Percentiles rank a stretch among this genome's conserved stretches.
phyloP scores from a whole-genome alignment of 73 alveolate species.

The Tetrahymena thermophila region DNA sequence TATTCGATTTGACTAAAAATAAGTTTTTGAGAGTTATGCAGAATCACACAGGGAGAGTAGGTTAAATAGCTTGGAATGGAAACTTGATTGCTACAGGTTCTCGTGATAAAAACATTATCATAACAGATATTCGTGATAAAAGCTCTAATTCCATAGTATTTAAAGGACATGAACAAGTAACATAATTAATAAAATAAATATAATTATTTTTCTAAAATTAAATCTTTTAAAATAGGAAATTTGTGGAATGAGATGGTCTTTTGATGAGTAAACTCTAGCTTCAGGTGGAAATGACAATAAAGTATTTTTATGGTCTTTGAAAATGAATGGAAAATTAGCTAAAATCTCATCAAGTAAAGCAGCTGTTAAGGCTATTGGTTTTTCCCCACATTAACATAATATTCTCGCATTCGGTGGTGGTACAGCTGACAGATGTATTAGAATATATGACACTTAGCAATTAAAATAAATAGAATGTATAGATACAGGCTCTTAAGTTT shows the following conservation, averaged over 20 bases:
- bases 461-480: conserved; percentile 58
- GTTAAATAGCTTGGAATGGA: conserved; percentile 89
- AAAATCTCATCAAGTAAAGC: conserved; percentile 69
- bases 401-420: conserved; percentile 96
- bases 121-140: conserved; percentile 81
- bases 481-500: conserved; percentile 75
- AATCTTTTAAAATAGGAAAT: background rate
- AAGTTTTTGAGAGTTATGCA: conserved; percentile 53
- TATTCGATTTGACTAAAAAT: conserved; percentile 57
- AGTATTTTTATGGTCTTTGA: conserved; percentile 33
- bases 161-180: conserved; percentile 76
- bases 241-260: conserved; percentile 46
- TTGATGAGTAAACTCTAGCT: conserved; percentile 36
- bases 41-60: conserved; percentile 86
- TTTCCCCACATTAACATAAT: conserved; percentile 90
- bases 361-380: conserved; percentile 96
- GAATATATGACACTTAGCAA: conserved; percentile 87
- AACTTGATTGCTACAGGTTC: conserved; percentile 80
- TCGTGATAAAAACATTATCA: conserved; percentile 81
- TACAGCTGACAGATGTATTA: conserved; percentile 89
- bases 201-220: background rate
- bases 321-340: conserved; percentile 32
- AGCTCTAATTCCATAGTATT: conserved; percentile 45
- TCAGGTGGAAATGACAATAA: conserved; percentile 47
- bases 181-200: background rate